phyloP scores from a whole-genome alignment of 495 filamentous ascomycete genomes.

The Xylaria intraflava region DNA sequence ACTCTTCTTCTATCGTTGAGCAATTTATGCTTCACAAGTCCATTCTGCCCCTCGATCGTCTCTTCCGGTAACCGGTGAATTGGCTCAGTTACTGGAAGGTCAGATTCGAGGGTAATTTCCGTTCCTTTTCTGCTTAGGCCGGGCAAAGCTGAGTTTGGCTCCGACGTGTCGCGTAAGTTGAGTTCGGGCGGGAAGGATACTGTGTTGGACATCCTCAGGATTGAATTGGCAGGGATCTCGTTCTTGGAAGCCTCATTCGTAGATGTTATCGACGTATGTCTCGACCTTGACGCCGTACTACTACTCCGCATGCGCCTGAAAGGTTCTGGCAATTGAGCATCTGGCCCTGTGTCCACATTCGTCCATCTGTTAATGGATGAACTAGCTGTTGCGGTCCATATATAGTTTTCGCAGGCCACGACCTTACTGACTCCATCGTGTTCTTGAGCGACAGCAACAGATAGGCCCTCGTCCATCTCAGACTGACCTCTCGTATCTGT shows the following conservation, averaged over 20 bases:
- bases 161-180: constrained; percentile 25
- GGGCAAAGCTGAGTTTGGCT: constrained; percentile 42
- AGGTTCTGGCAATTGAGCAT: constrained; percentile 46
- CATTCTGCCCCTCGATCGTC: constrained; percentile 91
- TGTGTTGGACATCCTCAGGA: constrained; percentile 76
- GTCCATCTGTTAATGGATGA: constrained; percentile 94
- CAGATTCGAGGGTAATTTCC: constrained; percentile 54
- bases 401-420: constrained; percentile 67
- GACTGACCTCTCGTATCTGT: constrained; percentile 70
- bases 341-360: constrained; percentile 68
- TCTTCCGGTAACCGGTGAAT: constrained; percentile 71
- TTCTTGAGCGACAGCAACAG: constrained; percentile 81
- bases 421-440: constrained; percentile 84
- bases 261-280: constrained; percentile 21
- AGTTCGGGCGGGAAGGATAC: constrained; percentile 56
- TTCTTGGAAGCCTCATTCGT: constrained; percentile 40
- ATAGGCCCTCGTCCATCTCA: constrained; percentile 79
- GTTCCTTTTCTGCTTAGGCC: constrained; percentile 50
- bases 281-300: constrained; percentile 35
- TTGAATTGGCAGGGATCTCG: constrained; percentile 67
- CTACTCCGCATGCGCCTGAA: constrained; percentile 51
- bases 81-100: constrained; percentile 52
- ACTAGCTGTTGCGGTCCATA: constrained; percentile 91
- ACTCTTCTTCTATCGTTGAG: constrained; percentile 86
- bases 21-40: constrained; percentile 85